phyloP scores from a whole-genome alignment of 1,284 basidiomycete species.

The Cystobasidium sp. region DNA sequence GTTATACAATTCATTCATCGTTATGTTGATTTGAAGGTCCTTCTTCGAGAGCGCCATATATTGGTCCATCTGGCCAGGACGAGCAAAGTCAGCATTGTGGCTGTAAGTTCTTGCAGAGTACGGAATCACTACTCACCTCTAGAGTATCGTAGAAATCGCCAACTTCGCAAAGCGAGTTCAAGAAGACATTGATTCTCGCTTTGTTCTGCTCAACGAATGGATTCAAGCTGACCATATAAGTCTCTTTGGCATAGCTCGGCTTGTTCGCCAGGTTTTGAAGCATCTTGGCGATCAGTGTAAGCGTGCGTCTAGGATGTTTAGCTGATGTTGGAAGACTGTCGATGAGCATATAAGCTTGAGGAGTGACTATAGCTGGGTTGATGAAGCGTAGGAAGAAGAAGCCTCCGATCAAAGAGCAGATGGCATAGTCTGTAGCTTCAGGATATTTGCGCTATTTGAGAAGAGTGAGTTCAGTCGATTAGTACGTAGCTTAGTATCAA shows the following conservation, averaged over 20 bases:
- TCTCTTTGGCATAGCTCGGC: conserved; percentile 95
- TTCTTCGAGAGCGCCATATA: conserved; percentile 99
- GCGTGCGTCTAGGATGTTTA: conserved; percentile 91
- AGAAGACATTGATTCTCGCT: conserved; percentile 91
- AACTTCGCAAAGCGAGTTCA: conserved; percentile 96
- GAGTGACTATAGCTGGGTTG: conserved; percentile 99
- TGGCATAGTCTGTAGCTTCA: conserved; percentile 94
- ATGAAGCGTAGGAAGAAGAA: conserved; percentile 99
- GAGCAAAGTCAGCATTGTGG: conserved; percentile 6
- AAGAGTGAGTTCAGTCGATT: conserved; percentile 2
- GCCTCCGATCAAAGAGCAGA: conserved; percentile 96
- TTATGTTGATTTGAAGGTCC: conserved; percentile 96
- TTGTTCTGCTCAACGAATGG: conserved; percentile 99
- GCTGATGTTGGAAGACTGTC: conserved; percentile 82
- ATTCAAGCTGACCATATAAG: conserved; percentile 97
- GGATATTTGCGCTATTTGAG: conserved; percentile 86
- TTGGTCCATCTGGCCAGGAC: conserved; percentile 81
- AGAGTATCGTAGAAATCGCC: conserved; percentile 99
- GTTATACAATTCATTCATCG: conserved; percentile 98
- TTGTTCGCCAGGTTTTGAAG: conserved; percentile 99
- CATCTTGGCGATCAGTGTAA: conserved; percentile 99
- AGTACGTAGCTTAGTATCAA: conserved; percentile 20
- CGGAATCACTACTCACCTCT: conserved; percentile 67
- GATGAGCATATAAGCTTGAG: conserved; percentile 99
- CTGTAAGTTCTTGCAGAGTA: neutral